Evolutionary conservation across 1,284 basidiomycete genomes (phyloP), one percentile per base, ranked within the genome.

Genomic region (Pholiota adiposa): DNA sequence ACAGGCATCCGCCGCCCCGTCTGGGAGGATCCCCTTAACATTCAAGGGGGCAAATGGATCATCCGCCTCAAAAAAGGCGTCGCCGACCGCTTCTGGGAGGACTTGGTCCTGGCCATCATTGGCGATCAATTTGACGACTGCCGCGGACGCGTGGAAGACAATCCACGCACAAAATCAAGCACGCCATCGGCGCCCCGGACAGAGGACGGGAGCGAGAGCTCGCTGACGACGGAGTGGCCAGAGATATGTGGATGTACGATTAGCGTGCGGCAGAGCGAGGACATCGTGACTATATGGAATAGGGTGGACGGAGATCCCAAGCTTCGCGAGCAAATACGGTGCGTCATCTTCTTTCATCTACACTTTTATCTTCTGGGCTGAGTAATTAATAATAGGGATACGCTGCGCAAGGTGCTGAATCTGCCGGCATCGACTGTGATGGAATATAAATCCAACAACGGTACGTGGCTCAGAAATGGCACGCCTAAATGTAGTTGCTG

Each of bases 21-120:
- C 7, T 96, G 94, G 93, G 93, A 96, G 73, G 94, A 95, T 73
- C 92, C 92, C 1, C 79, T 93, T 57, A 96, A 96, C 73, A 77
- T 89, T 53, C 73, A 84, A n/a, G 93, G 93, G 27, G 93, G 93
- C n/a, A 95, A 95, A 76, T 96, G 93, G 93, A 93, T 93, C 63
- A 86, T 96, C 62, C 89, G 94, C 62, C 81, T 96, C 51, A 86
- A 86, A 70, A 94, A 94, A 70, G 92, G 92, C 41, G 80, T 93
- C 48, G 85, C 90, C 6, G 92, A 94, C 73, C 84, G 90, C 21
- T 74, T 94, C 54, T 94, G 92, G 92, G 92, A 93, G 73, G 89
- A 90, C 68, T 81, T 93, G 49, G 84, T 93, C 29, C 78, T 92
- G 62, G 90, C 89, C 19, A 80, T 93, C 56, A 83, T 92, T 59